Conservation (phyloP, 768 basidiomycete species). For the Tylopilus sp. region DNA sequence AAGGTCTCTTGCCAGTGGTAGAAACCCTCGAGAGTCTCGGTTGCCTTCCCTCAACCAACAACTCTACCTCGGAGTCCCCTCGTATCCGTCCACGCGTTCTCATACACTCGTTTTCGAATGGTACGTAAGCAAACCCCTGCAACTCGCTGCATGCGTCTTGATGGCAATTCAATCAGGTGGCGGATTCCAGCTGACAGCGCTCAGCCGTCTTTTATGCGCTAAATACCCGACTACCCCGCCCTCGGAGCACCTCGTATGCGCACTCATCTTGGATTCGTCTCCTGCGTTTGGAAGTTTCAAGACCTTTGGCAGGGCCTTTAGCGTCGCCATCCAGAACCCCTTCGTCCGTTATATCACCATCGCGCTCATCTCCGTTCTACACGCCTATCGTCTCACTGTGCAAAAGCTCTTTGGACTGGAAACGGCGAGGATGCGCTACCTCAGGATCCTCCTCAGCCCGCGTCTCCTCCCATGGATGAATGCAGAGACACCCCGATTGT, state of each 20-base stretch:
- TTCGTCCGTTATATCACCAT: slow-evolving; percentile 11
- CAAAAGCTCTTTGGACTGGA: slow-evolving; percentile 18
- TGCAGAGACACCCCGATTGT: slow-evolving; percentile 31
- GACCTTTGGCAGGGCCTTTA: slow-evolving; percentile 22
- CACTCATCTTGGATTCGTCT: slow-evolving; percentile 24
- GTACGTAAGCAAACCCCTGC: slow-evolving; percentile 4
- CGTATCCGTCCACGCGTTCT: slow-evolving; percentile 20
- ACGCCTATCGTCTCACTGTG: slow-evolving; percentile 10
- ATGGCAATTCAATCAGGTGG: slow-evolving; percentile 19
- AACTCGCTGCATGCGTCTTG: not conserved
- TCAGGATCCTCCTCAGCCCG: slow-evolving; percentile 19
- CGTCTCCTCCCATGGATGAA: slow-evolving; percentile 32
- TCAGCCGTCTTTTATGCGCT: slow-evolving; percentile 16
- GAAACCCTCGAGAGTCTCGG: slow-evolving; percentile 24
- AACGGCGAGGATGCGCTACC: not conserved
- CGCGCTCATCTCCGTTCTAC: slow-evolving; percentile 10
- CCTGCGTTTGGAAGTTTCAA: slow-evolving; percentile 14
- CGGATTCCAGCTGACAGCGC: slow-evolving; percentile 15
- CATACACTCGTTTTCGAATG: slow-evolving; percentile 30
- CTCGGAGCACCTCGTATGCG: slow-evolving; percentile 6
- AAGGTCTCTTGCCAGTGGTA: slow-evolving; percentile 18
- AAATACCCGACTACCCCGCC: slow-evolving; percentile 14
- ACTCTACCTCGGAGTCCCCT: not conserved
- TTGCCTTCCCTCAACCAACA: slow-evolving; percentile 12
- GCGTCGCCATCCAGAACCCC: slow-evolving; percentile 21